Evolutionary conservation across 306 rosid genomes (phyloP), one percentile per base, ranked within the genome.

Genomic region (Macrotyloma uniflorum): DNA sequence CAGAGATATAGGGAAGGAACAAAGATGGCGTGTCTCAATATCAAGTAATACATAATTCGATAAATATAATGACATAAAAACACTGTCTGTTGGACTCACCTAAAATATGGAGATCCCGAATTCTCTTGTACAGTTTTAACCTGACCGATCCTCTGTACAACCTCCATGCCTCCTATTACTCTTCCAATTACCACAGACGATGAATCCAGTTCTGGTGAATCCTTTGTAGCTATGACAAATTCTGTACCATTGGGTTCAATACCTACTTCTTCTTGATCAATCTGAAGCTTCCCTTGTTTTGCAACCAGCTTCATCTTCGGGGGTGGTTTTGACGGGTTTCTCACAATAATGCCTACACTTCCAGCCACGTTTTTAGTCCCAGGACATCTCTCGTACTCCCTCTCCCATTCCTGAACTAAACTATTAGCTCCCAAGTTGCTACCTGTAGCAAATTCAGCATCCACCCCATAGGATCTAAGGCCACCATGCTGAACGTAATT

Each of bases 41-140:
- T 46, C 42, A 65, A 43, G 79, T 50, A 45, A 33, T 43, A 67
- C 13, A 67, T 16, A 20, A 75, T 59, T 13, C 78, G 1, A 83
- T 70, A 28, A 79, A 84, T 69, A 82, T 65, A 80, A 50, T 67
- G 55, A 46, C 64, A 58, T 8, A 32, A 53, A n/a, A 70, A 10
- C 11, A 20, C 6, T 9, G 24, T 63, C 58, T 70, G 47, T 61
- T 38, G 6, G 8, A 89, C 81, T 4, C 90, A 88, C 98, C 91
- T 87, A 64, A 95, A 95, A 71, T 95, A 92, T 43, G 97, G 94
- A 53, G 98, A 95, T 38, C 88, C 61, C 0, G 93, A 89, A 54
- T 92, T 95, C 70, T 95, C 98, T 54, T 84, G 87, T 10, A 91
- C 98, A 1, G 96, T 89, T 86, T 95, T 87, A 53, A 95, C 98